Percentiles rank a stretch among this genome's conserved stretches.
Conservation (phyloP, 2,329 filamentous ascomycete genomes). For the Basipetospora chlamydospora region DNA sequence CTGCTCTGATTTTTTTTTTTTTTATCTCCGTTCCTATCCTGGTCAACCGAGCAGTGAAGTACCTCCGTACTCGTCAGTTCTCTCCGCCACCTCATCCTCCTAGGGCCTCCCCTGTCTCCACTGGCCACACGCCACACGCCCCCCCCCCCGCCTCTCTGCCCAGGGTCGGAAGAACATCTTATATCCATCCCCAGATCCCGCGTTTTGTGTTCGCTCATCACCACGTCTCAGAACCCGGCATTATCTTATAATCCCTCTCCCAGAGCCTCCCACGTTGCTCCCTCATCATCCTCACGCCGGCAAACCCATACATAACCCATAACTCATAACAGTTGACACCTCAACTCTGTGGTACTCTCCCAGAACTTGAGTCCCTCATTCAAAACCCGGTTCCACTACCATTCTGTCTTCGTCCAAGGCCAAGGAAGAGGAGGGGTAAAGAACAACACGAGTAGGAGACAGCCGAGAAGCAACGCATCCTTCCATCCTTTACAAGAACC, state of each 20-base stretch:
- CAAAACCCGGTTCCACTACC: slow-evolving; percentile 5
- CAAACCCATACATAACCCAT: neutral
- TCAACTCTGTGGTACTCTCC: too few relatives aligned
- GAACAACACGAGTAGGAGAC: neutral
- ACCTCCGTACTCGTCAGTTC: too few relatives aligned
- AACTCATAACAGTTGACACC: too few relatives aligned
- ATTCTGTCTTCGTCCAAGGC: neutral
- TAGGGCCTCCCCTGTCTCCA: neutral
- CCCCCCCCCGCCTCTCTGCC: slow-evolving; percentile 1
- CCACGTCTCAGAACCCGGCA: slow-evolving; percentile 4
- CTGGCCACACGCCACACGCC: slow-evolving; percentile 3
- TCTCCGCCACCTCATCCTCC: neutral
- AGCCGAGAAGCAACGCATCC: neutral
- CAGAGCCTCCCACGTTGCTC: too few relatives aligned
- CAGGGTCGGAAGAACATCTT: neutral
- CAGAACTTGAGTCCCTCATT: too few relatives aligned
- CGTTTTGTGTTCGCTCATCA: slow-evolving; percentile 6
- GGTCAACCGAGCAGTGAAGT: neutral
- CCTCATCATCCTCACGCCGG: too few relatives aligned
- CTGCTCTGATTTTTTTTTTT: neutral
- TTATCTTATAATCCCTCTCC: too few relatives aligned
- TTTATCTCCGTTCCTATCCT: slow-evolving; percentile 5
- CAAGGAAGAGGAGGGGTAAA: neutral
- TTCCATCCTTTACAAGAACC: slow-evolving; percentile 4
- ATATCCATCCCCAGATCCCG: slow-evolving; percentile 5